Evolutionary conservation across 1,284 basidiomycete species (phyloP), one percentile per base, ranked within the genome.

Genomic region (Golubevia pallescens): DNA sequence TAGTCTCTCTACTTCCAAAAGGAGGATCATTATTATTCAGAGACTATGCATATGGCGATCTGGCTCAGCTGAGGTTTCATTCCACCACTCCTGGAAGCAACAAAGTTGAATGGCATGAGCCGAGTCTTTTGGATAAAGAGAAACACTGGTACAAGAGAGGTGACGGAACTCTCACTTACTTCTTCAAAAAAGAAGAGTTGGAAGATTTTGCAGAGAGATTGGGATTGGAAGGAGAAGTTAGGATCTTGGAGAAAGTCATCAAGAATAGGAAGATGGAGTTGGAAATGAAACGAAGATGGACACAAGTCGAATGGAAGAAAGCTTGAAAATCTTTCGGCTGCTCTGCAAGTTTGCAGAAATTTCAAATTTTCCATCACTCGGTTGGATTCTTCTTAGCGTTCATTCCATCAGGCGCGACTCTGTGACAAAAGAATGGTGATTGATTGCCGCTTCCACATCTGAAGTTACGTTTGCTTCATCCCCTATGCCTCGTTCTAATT

Each of bases 131-230:
- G 8, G 61, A 62, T 32, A 56, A 60, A 3, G 73, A 28, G 28
- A 28, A 28, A 28, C 28, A 28, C 28, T 28, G 28, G 73, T 87
- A 86, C 66, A 64, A 74, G 6, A 65, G 86, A 7, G 86, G 86
- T 8, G 86, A 87, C 56, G 75, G 80, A 23, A 87, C 86, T 1
- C 73, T 86, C 70, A 85, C 84, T 32, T 86, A 86, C 68, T 86
- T 86, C 56, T 87, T 86, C 64, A 67, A 66, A 0, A 24, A 62
- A 7, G 67, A 74, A 1, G 78, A 86, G 34, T 68, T 87, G 0
- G 38, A 73, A 28, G n/a, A 32, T 1, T 60, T 78, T 7, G 74
- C 73, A 7, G 24, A 48, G 2, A 42, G 58, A 16, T 63, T 69
- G 10, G 79, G 74, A 10, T 58, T 83, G 13, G 34, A 68, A 8